Conservation (phyloP, 225 moss, liverwort and hornwort genomes). For the Pleurozium schreberi region DNA sequence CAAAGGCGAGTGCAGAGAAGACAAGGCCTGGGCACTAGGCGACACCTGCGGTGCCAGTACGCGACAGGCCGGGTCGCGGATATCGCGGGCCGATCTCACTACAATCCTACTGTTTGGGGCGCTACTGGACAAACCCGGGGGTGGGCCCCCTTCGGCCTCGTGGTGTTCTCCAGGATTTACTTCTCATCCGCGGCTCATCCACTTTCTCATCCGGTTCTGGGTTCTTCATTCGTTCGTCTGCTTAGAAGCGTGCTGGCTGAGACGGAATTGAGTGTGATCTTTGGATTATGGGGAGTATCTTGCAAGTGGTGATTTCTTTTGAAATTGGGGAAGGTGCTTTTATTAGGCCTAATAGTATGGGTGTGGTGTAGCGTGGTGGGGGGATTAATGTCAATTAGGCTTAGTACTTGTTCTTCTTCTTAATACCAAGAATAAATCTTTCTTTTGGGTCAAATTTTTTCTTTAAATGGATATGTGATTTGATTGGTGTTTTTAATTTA, state of each 20-base stretch:
- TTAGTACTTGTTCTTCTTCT: neutral
- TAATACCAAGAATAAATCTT: neutral
- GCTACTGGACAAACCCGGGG: neutral
- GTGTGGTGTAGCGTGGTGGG: too few relatives aligned
- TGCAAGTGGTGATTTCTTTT: neutral
- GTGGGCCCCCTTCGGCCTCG: neutral
- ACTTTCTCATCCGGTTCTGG: neutral
- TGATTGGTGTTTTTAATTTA: neutral
- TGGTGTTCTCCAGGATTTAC: neutral
- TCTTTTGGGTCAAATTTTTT: rapidly evolving
- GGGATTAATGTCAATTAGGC: neutral
- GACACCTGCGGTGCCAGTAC: neutral
- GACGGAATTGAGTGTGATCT: neutral
- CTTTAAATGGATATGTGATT: neutral
- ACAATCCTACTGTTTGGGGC: constrained; percentile 17
- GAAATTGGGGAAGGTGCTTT: neutral
- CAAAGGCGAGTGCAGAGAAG: neutral
- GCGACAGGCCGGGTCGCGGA: constrained; percentile 8
- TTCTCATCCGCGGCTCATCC: too few relatives aligned
- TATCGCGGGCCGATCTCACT: constrained; percentile 12
- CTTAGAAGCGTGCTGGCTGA: neutral
- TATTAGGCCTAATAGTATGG: neutral
- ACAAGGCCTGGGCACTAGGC: neutral
- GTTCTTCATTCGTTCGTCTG: neutral
- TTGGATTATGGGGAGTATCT: neutral